Conservation (phyloP, 495 filamentous ascomycete species). For the Xylaria cubensis region DNA sequence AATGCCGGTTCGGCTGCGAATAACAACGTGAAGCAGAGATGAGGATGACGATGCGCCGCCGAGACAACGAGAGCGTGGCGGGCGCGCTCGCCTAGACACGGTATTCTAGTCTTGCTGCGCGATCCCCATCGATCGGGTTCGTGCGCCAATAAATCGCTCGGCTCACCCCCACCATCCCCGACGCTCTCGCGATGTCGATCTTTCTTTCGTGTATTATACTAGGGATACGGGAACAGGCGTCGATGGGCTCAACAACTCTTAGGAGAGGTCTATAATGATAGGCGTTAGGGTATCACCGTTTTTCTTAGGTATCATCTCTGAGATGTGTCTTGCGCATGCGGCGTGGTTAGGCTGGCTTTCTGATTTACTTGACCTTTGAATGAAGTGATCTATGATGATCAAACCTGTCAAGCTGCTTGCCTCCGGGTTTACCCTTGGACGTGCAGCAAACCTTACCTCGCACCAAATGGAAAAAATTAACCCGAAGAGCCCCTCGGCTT, state of each 20-base stretch:
- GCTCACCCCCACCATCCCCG: not conserved
- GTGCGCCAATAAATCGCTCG: not conserved
- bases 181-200: not conserved
- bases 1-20: conserved; percentile 57
- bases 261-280: not conserved
- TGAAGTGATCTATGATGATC: not conserved
- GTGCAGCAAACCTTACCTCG: not conserved
- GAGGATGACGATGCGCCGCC: conserved; percentile 12
- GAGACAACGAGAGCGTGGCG: not conserved
- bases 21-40: conserved; percentile 40
- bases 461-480: not conserved
- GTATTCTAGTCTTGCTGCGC: not conserved
- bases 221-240: not conserved
- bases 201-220: conserved; percentile 18
- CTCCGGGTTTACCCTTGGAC: not conserved
- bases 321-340: not conserved
- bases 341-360: not conserved
- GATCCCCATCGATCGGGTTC: not conserved
- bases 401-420: not conserved
- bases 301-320: conserved; percentile 7
- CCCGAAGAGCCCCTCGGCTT: not conserved
- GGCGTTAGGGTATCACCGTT: not conserved
- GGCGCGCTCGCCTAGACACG: not conserved
- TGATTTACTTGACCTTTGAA: not conserved
- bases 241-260: not conserved